Evolutionary conservation across 169 alveolate genomes (phyloP), one percentile per base, ranked within the genome.

Genomic region (Plasmodium vinckei): DNA sequence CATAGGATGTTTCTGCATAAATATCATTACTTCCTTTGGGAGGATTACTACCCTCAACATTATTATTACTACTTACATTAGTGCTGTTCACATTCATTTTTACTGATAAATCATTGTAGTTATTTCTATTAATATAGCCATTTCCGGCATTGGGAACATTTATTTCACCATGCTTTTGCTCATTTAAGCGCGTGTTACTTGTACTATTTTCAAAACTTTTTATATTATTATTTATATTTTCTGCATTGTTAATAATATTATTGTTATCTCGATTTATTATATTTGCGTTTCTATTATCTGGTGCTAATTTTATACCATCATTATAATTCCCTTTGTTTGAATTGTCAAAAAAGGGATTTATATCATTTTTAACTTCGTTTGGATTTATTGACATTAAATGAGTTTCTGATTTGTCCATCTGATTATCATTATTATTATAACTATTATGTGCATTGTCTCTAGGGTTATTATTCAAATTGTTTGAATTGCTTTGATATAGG

Each of bases 211-310:
- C 71, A 10, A 21, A 61, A 23, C 9, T 4, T 25, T 25, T 25
- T 25, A 61, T 15, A 25, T 61, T 61, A 21, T 61, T 61, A 61
- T 25, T 23, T 25, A 61, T 25, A 25, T 61, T 61, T 23, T 61
- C 53, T 13, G 21, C 10, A 23, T 19, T 61, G 27, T 61, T 61
- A 61, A 15, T 57, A 15, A 1, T 57, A 1, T 57, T 57, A n/a
- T 57, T 23, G 25, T 57, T 17, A n/a, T 9, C 65, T n/a, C 65
- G 33, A 15, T 9, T 19, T 13, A 19, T 5, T 12, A 15, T 9
- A 23, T 17, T 13, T 57, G n/a, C 9, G 5, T 17, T 19, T 17
- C 25, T 23, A 57, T 23, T 19, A n/a, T 57, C 5, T 57, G 33
- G 33, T 57, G 12, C 65, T 19, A 57, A 57, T 25, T 21, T 10